These are phyloP conservation scores for Pseudozyma thailandica DNA, from an alignment of 1,284 basidiomycete genomes.

Conservation along the genomic window DNA sequence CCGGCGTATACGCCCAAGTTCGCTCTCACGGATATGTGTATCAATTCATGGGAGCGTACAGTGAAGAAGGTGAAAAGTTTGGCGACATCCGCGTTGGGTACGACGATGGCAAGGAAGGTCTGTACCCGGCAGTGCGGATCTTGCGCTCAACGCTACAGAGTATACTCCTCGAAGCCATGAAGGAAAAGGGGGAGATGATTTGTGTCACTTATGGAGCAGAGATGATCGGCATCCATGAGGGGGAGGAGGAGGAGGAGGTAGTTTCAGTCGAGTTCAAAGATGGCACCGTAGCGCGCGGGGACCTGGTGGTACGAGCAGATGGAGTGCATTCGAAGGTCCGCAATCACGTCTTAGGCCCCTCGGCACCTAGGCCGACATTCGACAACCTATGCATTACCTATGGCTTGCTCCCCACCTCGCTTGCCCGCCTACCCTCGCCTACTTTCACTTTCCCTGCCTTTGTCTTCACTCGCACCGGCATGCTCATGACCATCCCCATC, in stretches of 20 bases:
- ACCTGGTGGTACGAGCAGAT: neutral
- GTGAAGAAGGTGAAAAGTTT: neutral
- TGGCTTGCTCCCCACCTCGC: neutral
- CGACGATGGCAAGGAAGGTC: neutral
- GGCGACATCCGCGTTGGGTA: neutral
- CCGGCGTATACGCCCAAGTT: neutral
- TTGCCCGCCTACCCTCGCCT: neutral
- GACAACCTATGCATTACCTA: neutral
- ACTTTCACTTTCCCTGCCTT: neutral
- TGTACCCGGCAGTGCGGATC: neutral
- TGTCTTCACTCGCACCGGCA: neutral
- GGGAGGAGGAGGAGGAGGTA: neutral
- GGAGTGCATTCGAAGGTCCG: neutral
- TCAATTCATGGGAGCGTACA: neutral
- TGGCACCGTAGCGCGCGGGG: no score
- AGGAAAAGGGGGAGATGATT: neutral
- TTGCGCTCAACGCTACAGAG: neutral
- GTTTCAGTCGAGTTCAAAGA: neutral
- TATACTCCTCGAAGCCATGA: neutral
- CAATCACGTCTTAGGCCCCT: neutral
- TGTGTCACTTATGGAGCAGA: neutral
- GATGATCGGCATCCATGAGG: neutral
- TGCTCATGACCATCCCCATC: neutral
- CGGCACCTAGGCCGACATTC: neutral
- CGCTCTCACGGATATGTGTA: neutral